phyloP scores from a whole-genome alignment of 306 rosid species.

The Gillenia trifoliata region DNA sequence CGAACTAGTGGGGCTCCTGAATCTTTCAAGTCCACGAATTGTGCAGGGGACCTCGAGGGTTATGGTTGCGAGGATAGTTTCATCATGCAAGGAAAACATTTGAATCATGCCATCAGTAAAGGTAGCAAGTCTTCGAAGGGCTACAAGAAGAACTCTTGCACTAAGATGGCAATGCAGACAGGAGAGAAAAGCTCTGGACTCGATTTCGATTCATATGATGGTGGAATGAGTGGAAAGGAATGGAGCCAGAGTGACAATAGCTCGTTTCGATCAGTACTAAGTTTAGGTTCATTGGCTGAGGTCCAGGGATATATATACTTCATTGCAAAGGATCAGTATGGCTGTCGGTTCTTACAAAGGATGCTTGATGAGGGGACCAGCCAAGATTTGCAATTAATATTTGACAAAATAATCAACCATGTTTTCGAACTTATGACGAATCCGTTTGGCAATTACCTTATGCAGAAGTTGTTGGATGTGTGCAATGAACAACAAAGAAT shows the following conservation, averaged over 20 bases:
- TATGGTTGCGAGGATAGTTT: slow-evolving; percentile 40
- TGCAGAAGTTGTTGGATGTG: slow-evolving; percentile 65
- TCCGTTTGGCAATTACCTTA: slow-evolving; percentile 78
- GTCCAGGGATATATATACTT: slow-evolving; percentile 30
- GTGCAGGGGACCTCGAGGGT: slow-evolving; percentile 20
- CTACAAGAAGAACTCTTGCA: slow-evolving; percentile 12
- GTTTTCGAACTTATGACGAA: slow-evolving; percentile 60
- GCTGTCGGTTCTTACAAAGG: slow-evolving; percentile 60
- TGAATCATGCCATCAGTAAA: slow-evolving; percentile 12
- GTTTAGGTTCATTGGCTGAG: slow-evolving; percentile 35
- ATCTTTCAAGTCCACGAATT: slow-evolving; percentile 14
- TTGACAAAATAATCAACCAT: slow-evolving; percentile 42
- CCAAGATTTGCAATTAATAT: slow-evolving; percentile 44
- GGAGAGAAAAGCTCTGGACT: slow-evolving; percentile 24
- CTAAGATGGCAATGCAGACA: slow-evolving; percentile 2
- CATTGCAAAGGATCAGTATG: slow-evolving; percentile 68
- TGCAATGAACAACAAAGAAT: slow-evolving; percentile 50
- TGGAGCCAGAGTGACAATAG: slow-evolving; percentile 11
- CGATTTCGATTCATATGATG: not conserved
- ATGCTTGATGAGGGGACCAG: slow-evolving; percentile 47
- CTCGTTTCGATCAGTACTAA: slow-evolving; percentile 5
- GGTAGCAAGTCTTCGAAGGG: slow-evolving; percentile 21
- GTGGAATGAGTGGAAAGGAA: slow-evolving; percentile 23
- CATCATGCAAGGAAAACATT: slow-evolving; percentile 33
- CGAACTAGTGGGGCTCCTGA: slow-evolving; percentile 8